These are phyloP conservation scores for Penicillium macrosclerotiorum DNA, from an alignment of 495 filamentous ascomycete genomes.

Conservation along the genomic window DNA sequence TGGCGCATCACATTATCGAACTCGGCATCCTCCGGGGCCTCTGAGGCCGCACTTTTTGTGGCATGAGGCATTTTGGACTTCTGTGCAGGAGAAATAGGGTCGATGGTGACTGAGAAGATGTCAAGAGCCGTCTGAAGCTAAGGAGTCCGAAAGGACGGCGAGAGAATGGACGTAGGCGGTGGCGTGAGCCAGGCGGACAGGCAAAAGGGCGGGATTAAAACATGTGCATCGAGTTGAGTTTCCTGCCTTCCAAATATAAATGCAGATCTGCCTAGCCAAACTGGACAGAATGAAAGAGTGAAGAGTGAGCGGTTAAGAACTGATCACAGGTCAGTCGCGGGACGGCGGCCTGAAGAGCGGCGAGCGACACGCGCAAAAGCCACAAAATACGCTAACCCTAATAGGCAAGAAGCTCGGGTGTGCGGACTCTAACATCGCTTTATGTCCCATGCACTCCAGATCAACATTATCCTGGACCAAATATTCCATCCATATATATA, in stretches of 20 bases:
- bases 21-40: conserved; percentile 40
- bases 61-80: conserved; percentile 56
- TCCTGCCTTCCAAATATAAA: background rate
- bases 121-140: background rate
- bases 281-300: background rate
- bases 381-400: conserved; percentile 15
- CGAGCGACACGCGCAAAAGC: conserved; percentile 4
- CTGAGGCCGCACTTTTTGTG: conserved; percentile 28
- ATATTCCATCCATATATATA: no score
- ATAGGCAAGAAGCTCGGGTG: conserved; percentile 25
- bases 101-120: background rate
- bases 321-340: background rate
- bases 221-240: conserved; percentile 10
- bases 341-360: background rate
- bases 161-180: background rate
- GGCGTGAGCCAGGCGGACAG: conserved; percentile 3
- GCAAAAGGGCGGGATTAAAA: conserved; percentile 5
- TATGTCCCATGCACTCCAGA: no score
- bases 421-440: no score
- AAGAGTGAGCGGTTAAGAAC: background rate
- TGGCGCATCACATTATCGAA: conserved; percentile 53
- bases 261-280: background rate
- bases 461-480: no score
- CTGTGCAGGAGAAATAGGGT: background rate
- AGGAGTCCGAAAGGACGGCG: background rate